These are phyloP conservation scores for Gremmenia infestans DNA, from an alignment of 2,329 filamentous ascomycete genomes.

Conservation along the genomic window DNA sequence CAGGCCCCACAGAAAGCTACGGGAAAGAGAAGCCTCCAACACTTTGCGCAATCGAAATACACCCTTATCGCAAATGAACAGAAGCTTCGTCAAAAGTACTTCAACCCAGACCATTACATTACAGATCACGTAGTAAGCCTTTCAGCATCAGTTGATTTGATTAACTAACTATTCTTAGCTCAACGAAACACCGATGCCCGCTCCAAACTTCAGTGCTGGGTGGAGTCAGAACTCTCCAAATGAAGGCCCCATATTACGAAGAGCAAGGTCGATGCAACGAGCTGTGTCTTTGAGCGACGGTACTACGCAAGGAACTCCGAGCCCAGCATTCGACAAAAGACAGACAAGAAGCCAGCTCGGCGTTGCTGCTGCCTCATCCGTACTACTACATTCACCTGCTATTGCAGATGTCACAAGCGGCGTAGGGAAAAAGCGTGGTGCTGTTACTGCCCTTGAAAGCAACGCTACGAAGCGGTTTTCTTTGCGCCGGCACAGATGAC, in stretches of 20 bases:
- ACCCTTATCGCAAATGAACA: slow-evolving; percentile 6
- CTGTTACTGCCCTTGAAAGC: neutral
- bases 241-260: neutral
- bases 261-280: neutral
- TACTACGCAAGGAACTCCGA: slow-evolving; percentile 19
- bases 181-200: neutral
- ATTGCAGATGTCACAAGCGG: neutral
- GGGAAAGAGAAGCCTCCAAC: neutral
- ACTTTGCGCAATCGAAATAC: slow-evolving; percentile 1
- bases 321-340: slow-evolving; percentile 1
- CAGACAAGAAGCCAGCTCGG: neutral
- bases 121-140: slow-evolving; percentile 6
- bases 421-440: neutral
- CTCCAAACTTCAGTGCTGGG: neutral
- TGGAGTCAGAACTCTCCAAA: neutral
- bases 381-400: neutral
- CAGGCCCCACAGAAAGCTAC: neutral
- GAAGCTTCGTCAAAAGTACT: slow-evolving; percentile 8
- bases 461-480: neutral
- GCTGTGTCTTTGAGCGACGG: neutral
- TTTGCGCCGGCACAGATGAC: neutral
- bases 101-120: slow-evolving; percentile 11
- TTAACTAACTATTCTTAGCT: neutral
- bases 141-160: neutral
- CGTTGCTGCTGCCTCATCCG: neutral